These are phyloP conservation scores for Gossypium bickii DNA, from an alignment of 345 rosid genomes.

Conservation along the genomic window DNA sequence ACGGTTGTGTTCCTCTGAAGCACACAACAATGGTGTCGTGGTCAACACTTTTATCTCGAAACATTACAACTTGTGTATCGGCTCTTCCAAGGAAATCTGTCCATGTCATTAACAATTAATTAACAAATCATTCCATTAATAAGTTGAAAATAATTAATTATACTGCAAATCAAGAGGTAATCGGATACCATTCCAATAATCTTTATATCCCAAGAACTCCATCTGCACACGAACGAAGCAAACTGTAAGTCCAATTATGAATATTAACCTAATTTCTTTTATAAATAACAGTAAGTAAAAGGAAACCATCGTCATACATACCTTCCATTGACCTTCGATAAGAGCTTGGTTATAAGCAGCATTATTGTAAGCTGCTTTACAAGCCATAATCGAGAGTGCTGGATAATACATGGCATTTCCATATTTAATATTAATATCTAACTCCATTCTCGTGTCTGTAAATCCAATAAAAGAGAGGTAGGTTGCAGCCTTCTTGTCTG, in stretches of 20 bases:
- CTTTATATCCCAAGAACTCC: slow-evolving; percentile 48
- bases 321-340: slow-evolving; percentile 56
- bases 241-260: not conserved
- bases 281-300: not conserved
- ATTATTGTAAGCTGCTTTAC: slow-evolving; percentile 67
- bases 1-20: slow-evolving; percentile 65
- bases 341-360: slow-evolving; percentile 34
- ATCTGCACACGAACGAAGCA: slow-evolving; percentile 30
- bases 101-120: not conserved
- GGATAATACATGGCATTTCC: slow-evolving; percentile 43
- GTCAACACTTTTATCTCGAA: slow-evolving; percentile 30
- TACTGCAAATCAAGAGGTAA: not conserved
- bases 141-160: not conserved
- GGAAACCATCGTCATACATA: not conserved
- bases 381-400: slow-evolving; percentile 58
- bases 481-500: slow-evolving; percentile 36
- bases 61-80: slow-evolving; percentile 54
- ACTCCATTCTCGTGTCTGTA: slow-evolving; percentile 40
- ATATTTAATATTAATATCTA: slow-evolving; percentile 37
- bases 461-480: slow-evolving; percentile 44
- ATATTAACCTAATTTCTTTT: not conserved
- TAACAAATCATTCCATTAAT: not conserved
- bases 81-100: slow-evolving; percentile 49
- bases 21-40: slow-evolving; percentile 48
- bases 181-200: slow-evolving; percentile 67